A percentile compares a stretch with the other conserved stretches of the same genome.
These are phyloP conservation scores for Xylaria palmicola DNA, from an alignment of 495 filamentous ascomycete genomes.

Conservation along the genomic window DNA sequence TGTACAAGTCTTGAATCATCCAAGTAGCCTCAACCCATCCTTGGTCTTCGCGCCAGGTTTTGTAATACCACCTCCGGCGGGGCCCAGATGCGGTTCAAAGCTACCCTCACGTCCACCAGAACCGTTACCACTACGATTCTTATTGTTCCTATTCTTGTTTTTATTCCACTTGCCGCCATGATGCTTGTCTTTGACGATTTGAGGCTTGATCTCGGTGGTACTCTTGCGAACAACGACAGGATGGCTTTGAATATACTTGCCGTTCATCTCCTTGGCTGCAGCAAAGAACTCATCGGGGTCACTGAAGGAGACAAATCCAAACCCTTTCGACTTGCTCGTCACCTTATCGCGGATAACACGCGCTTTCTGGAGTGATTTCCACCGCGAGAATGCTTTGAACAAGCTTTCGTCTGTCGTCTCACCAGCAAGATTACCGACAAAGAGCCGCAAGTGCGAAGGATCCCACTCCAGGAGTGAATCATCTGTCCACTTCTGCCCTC, in stretches of 20 bases:
- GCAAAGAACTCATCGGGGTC: slow-evolving; percentile 94
- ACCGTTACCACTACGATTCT: slow-evolving; percentile 30
- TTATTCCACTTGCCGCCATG: slow-evolving; percentile 35
- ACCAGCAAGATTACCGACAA: slow-evolving; percentile 96
- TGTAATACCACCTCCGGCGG: slow-evolving; percentile 62
- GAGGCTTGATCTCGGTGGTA: slow-evolving; percentile 82
- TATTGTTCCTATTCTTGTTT: slow-evolving; percentile 29
- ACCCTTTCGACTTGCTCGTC: slow-evolving; percentile 92
- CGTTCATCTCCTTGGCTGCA: slow-evolving; percentile 95
- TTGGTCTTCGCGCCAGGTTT: slow-evolving; percentile 81
- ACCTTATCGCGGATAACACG: slow-evolving; percentile 95
- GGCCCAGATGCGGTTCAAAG: slow-evolving; percentile 47
- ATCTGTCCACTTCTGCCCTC: slow-evolving; percentile 89
- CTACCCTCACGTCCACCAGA: slow-evolving; percentile 27
- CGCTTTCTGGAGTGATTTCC: slow-evolving; percentile 84
- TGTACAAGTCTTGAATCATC: slow-evolving; percentile 46
- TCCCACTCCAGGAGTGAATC: slow-evolving; percentile 90
- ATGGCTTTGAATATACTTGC: slow-evolving; percentile 98
- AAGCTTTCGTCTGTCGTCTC: slow-evolving; percentile 97
- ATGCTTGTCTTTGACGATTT: slow-evolving; percentile 32
- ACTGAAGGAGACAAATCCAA: slow-evolving; percentile 93
- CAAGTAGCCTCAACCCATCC: slow-evolving; percentile 73
- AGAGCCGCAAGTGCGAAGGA: slow-evolving; percentile 88
- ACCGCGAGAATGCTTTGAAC: slow-evolving; percentile 87
- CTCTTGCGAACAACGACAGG: slow-evolving; percentile 82